Evolutionary conservation across 768 basidiomycete species (phyloP), one percentile per base, ranked within the genome.

Genomic region (Rhodosporidiobolus sp.): DNA sequence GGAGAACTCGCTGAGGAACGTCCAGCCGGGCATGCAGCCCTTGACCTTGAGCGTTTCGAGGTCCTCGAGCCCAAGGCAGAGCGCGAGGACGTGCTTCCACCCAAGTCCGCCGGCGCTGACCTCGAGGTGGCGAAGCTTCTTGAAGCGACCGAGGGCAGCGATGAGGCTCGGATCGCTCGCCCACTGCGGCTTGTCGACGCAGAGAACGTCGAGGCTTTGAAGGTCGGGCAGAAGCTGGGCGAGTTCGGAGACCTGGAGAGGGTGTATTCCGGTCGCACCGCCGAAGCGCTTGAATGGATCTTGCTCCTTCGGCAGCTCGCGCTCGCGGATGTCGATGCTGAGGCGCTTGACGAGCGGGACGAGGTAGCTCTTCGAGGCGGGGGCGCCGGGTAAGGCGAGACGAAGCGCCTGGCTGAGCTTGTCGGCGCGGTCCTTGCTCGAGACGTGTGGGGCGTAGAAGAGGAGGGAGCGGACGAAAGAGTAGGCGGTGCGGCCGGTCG

Each of bases 361-460:
- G 83, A 92, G 2, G 91, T 90, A 0, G 90, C 91, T 5, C 79
- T 92, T 24, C 90, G 91, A 0, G 92, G 89, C 88, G 84, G 84
- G 70, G 85, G 88, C 75, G 87, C 87, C 69, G 87, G 88, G 11
- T 87, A 87, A 78, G 83, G 65, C 38, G 62, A 67, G 34, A 10
- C 56, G 32, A 28, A 62, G 34, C 12, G 49, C 20, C 24, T 24
- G 38, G 34, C 34, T 2, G 49, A 58, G 26, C 43, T 20, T 28
- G 61, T 67, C 61, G 46, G 62, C 35, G 45, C 67, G 62, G 5
- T 1, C 2, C 3, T 9, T 8, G 4, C n/a, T 20, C 1, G 28
- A 38, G 63, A 64, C 38, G 53, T 55, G 28, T 1, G 43, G 53
- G 9, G 35, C 35, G 28, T 3, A 20, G 43, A 54, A 64, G 28